phyloP scores from a whole-genome alignment of 1,284 basidiomycete species.

The Cutaneotrichosporon sp. region DNA sequence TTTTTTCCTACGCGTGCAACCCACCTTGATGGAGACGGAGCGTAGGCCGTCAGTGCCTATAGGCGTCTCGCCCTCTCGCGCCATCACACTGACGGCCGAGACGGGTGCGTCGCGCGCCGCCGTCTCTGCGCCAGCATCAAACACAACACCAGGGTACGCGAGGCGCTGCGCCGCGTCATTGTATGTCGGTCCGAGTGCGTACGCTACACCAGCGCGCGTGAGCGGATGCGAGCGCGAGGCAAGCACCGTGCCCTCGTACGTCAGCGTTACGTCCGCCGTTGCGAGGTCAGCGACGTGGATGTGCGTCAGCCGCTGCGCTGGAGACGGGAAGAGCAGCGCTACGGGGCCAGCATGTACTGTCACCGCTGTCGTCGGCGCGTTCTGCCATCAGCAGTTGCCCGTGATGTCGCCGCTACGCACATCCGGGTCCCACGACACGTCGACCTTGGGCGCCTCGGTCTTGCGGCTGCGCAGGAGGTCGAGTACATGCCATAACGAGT shows the following conservation, averaged over 20 bases:
- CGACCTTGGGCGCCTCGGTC: conserved; percentile 65
- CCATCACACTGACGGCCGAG: conserved; percentile 22
- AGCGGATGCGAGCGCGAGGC: conserved; percentile 56
- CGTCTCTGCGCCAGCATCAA: conserved; percentile 63
- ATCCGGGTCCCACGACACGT: conserved; percentile 75
- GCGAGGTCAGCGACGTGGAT: conserved; percentile 54
- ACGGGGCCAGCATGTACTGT: conserved; percentile 70
- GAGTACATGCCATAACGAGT: conserved; percentile 73
- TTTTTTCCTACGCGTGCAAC: neutral
- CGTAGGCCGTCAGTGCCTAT: conserved; percentile 9
- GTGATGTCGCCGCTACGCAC: conserved; percentile 36
- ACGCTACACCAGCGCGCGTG: conserved; percentile 61
- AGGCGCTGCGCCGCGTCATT: conserved; percentile 45
- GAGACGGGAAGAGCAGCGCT: conserved; percentile 66
- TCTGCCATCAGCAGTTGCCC: conserved; percentile 23
- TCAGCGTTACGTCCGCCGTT: conserved; percentile 52
- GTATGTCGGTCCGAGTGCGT: conserved; percentile 77
- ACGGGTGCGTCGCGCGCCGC: conserved; percentile 43
- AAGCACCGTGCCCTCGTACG: conserved; percentile 63
- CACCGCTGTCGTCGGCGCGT: conserved; percentile 61
- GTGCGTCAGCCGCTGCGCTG: conserved; percentile 67
- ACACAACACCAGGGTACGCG: conserved; percentile 69
- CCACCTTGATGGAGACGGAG: conserved; percentile 22
- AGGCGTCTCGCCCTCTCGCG: conserved; percentile 43
- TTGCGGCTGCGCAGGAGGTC: conserved; percentile 57